These are phyloP conservation scores for Botrytis medusae DNA, from an alignment of 2,329 filamentous ascomycete genomes.

Conservation along the genomic window DNA sequence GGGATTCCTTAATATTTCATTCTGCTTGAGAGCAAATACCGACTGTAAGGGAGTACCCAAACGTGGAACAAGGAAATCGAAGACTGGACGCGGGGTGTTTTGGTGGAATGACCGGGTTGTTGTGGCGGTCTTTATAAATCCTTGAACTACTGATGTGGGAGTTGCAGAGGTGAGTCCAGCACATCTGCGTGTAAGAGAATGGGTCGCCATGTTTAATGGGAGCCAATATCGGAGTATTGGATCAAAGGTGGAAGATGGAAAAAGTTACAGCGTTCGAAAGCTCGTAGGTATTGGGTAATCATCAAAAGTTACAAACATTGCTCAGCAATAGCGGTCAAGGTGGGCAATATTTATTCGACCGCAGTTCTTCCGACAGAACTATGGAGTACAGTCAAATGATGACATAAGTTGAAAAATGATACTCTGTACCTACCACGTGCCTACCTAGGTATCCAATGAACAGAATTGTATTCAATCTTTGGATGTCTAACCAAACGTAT, in stretches of 20 bases:
- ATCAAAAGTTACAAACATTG: constrained; percentile 10
- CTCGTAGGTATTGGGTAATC: background rate
- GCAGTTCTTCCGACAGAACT: background rate
- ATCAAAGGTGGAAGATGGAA: background rate
- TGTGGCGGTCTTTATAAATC: constrained; percentile 33
- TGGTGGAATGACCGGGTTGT: constrained; percentile 35
- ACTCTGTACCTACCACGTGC: background rate
- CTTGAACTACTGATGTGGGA: constrained; percentile 32
- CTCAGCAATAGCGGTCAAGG: background rate
- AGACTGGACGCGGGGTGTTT: constrained; percentile 31
- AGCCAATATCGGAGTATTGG: background rate
- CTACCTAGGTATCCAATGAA: background rate
- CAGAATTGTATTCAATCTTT: background rate
- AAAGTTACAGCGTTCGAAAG: background rate
- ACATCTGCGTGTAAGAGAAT: constrained; percentile 31
- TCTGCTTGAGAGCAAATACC: background rate
- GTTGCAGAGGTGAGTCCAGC: constrained; percentile 26
- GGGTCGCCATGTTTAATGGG: constrained; percentile 32
- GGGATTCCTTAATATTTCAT: background rate
- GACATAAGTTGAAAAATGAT: background rate
- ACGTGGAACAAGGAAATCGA: constrained; percentile 37
- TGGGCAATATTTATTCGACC: background rate
- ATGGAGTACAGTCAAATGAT: background rate
- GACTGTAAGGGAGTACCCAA: constrained; percentile 11
- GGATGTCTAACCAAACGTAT: background rate